Evolutionary conservation across 139 green algal genomes (phyloP).

Genomic region (Chlorella ohadii): DNA sequence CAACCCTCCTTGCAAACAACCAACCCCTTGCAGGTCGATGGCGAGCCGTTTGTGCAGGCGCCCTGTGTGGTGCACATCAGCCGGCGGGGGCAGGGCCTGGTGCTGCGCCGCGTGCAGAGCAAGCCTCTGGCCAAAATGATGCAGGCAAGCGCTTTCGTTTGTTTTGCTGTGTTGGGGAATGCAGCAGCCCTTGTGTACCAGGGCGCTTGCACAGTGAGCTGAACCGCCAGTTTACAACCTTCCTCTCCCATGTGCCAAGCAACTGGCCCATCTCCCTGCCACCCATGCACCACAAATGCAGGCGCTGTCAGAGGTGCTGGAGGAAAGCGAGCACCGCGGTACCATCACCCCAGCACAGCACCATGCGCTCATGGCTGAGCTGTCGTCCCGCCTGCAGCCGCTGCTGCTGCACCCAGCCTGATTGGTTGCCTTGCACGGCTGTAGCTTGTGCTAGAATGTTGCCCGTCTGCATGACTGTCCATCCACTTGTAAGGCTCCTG

Average conservation of each 20-base stretch:
- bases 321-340: constrained; percentile 42
- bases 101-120: constrained; percentile 67
- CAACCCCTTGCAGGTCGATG: constrained; percentile 82
- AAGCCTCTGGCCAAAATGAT: constrained; percentile 55
- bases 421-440: neutral
- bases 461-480: too few species aligned
- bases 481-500: too few species aligned
- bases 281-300: neutral
- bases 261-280: too few species aligned
- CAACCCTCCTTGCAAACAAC: too few species aligned
- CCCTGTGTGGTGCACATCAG: constrained; percentile 40
- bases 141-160: too few species aligned
- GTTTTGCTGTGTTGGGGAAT: too few species aligned
- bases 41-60: constrained; percentile 80
- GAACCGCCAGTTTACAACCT: too few species aligned
- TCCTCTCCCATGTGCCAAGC: too few species aligned
- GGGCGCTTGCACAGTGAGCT: too few species aligned
- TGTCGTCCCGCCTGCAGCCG: constrained; percentile 59
- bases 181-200: too few species aligned
- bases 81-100: constrained; percentile 47
- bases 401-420: constrained; percentile 23
- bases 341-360: constrained; percentile 66
- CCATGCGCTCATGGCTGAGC: constrained; percentile 52
- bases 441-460: neutral
- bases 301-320: constrained; percentile 65